phyloP scores from a whole-genome alignment of 2,329 filamentous ascomycete species.

The Microcyclospora pomicola region DNA sequence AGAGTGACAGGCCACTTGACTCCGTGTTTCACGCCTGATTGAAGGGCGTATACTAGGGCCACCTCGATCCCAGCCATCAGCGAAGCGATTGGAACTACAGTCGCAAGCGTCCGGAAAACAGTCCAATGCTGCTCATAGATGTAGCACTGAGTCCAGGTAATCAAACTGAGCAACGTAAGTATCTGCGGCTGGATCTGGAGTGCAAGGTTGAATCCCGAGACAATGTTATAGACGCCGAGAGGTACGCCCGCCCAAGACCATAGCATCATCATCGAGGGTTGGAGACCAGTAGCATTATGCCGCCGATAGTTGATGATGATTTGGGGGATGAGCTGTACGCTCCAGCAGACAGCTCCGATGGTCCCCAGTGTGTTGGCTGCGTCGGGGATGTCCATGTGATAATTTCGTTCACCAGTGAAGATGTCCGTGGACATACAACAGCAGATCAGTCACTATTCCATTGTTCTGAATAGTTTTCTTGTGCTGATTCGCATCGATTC shows the following conservation, averaged over 20 bases:
- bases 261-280: constrained; percentile 58
- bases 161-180: constrained; percentile 37
- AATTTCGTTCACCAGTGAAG: not conserved
- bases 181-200: constrained; percentile 43
- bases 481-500: too few relatives aligned
- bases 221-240: constrained; percentile 48
- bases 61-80: constrained; percentile 47
- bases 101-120: constrained; percentile 32
- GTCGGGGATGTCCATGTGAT: constrained; percentile 38
- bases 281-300: constrained; percentile 51
- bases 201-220: constrained; percentile 39
- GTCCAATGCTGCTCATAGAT: constrained; percentile 46
- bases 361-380: constrained; percentile 47
- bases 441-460: too few relatives aligned
- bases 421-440: too few relatives aligned
- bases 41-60: constrained; percentile 44
- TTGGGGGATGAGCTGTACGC: constrained; percentile 54
- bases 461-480: too few relatives aligned
- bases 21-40: constrained; percentile 30
- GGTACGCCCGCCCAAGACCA: constrained; percentile 57
- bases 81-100: constrained; percentile 38
- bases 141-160: constrained; percentile 43
- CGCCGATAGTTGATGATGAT: constrained; percentile 54
- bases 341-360: constrained; percentile 51
- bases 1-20: constrained; percentile 49